Base-by-base conservation (phyloP, 106 monocot species). In the Ottelia alismoides region DNA sequence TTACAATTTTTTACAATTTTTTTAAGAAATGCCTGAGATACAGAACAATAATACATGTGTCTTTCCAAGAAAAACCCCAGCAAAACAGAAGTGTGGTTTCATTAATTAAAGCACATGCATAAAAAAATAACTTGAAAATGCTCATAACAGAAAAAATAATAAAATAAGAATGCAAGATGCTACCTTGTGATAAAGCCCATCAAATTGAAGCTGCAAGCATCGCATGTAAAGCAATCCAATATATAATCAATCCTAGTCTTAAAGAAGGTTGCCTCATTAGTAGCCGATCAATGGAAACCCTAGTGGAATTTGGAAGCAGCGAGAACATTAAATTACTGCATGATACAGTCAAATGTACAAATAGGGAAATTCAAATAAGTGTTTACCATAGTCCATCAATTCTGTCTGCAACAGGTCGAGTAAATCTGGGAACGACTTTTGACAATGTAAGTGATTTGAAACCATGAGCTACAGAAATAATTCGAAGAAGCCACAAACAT, bases 361-460 rank as follows among this genome's bases (percentile, higher is more conserved):
- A 30, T 43, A 43, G 40, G 40, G 16, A 43, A 16, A 43, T 7
- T 43, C 40, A 43, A 6, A 43, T 6, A 16, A 43, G 22, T 18
- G n/a, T 64, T 21, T 62, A 98, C 96, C 96, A 98, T 65, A 98
- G 79, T 21, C 82, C 96, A 73, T 98, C 96, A 63, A 98, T 77
- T 69, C 74, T 82, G 49, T 98, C 96, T 49, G 79, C 47, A 53
- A 98, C 62, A 51, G 85, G 90, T 28, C 96, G 67, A 25, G 74
- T 70, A 57, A 66, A 83, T 80, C 76, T 79, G 51, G 96, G 96
- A n/a, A 98, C 57, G 56, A 98, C 58, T 50, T 68, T 78, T 24
- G 96, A 98, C 81, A 74, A 89, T 23, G 85, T 80, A 30, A 98
- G 76, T 49, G 96, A 57, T 64, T 90, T 98, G 85, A 98, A 98